These are phyloP conservation scores for Candida incommunis DNA, from an alignment of 805 yeast genomes.

Conservation along the genomic window DNA sequence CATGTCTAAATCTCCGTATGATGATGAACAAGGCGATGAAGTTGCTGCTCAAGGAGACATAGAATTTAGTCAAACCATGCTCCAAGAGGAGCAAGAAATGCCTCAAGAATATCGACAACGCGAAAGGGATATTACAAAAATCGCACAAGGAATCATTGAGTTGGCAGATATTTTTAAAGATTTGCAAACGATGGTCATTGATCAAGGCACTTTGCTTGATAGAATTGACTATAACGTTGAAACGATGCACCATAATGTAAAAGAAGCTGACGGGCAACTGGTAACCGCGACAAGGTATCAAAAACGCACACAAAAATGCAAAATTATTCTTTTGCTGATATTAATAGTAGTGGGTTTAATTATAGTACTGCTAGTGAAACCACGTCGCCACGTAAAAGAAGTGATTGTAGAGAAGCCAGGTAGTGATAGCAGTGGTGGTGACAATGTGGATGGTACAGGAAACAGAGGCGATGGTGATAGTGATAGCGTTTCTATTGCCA, in stretches of 20 bases:
- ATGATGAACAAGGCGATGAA: slow-evolving; percentile 22
- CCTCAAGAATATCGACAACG: slow-evolving; percentile 40
- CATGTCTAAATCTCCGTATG: slow-evolving; percentile 14
- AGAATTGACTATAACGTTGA: slow-evolving; percentile 86
- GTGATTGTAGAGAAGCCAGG: background rate
- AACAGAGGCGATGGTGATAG: too few relatives aligned
- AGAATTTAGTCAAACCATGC: slow-evolving; percentile 10
- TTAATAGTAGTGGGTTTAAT: slow-evolving; percentile 60
- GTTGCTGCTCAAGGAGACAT: slow-evolving; percentile 25
- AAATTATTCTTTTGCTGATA: slow-evolving; percentile 59
- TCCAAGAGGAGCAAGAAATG: slow-evolving; percentile 18
- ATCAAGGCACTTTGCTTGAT: slow-evolving; percentile 89
- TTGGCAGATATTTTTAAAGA: slow-evolving; percentile 88
- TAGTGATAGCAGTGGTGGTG: too few relatives aligned
- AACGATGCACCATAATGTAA: slow-evolving; percentile 62
- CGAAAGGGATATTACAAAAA: slow-evolving; percentile 76
- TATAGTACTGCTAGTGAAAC: slow-evolving; percentile 52
- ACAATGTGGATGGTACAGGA: too few relatives aligned
- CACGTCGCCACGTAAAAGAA: slow-evolving; percentile 8
- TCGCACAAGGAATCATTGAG: slow-evolving; percentile 91
- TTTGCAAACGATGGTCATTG: slow-evolving; percentile 80
- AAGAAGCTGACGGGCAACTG: slow-evolving; percentile 65
- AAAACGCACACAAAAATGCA: slow-evolving; percentile 81
- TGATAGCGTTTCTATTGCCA: too few relatives aligned
- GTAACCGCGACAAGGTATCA: slow-evolving; percentile 68